These are phyloP conservation scores for Drosera capensis DNA, from an alignment of 148 eudicot species.

Conservation along the genomic window DNA sequence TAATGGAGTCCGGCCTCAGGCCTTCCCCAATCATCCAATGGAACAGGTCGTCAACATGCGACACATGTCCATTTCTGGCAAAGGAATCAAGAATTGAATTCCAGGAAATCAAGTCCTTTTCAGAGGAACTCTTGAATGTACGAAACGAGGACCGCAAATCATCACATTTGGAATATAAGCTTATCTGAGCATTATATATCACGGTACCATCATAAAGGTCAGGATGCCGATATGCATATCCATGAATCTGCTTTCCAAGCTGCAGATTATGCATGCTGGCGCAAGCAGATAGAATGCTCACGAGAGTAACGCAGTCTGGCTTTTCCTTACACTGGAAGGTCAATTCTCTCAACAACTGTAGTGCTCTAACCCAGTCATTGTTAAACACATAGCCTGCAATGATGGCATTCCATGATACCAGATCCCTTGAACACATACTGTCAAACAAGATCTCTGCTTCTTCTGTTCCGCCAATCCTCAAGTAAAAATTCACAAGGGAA, in stretches of 20 bases:
- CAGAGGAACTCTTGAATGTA: background rate
- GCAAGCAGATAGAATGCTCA: background rate
- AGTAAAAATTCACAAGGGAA: background rate
- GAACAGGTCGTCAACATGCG: background rate
- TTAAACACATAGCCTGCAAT: background rate
- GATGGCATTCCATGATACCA: background rate
- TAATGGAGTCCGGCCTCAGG: background rate
- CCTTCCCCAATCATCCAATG: background rate
- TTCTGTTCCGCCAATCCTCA: background rate
- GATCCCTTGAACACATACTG: background rate
- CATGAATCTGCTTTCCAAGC: background rate
- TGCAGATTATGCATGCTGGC: background rate
- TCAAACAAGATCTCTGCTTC: background rate
- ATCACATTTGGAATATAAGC: background rate
- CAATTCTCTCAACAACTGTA: background rate
- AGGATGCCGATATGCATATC: background rate
- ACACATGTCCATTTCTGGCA: background rate
- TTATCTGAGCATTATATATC: no score
- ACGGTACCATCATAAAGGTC: background rate
- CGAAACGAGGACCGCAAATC: background rate
- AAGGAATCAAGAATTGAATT: background rate
- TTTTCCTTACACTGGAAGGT: background rate
- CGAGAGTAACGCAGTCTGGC: background rate
- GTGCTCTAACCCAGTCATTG: background rate
- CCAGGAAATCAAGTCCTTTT: background rate